A percentile compares a stretch with the other conserved stretches of the same genome.
Conservation (phyloP, 352 stramenopile species). For the Phytophthora kernoviae region DNA sequence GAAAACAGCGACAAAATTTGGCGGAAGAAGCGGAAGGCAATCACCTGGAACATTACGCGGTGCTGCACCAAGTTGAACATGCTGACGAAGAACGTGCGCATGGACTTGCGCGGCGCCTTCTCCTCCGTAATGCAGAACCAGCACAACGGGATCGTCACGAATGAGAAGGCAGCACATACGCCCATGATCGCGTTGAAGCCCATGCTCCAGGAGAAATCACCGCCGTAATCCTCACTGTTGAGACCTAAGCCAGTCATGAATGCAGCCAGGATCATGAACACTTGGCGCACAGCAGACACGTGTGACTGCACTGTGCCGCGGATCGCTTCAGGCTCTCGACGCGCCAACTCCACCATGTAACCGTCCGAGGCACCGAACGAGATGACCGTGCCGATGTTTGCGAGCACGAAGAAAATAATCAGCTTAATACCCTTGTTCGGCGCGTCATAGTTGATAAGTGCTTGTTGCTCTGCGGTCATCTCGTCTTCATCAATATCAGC, state of each 20-base stretch:
- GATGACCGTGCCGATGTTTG: conserved; percentile 78
- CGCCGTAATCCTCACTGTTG: conserved; percentile 53
- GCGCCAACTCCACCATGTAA: conserved; percentile 59
- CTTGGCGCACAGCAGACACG: conserved; percentile 38
- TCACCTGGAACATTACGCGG: conserved; percentile 59
- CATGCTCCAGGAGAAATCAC: conserved; percentile 55
- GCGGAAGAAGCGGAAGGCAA: conserved; percentile 58
- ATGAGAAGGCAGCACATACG: conserved; percentile 38
- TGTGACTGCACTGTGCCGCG: conserved; percentile 53
- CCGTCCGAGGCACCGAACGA: conserved; percentile 74
- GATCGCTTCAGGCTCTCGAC: conserved; percentile 47
- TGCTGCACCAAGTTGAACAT: conserved; percentile 53
- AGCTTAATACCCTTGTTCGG: conserved; percentile 48
- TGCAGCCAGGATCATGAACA: conserved; percentile 40
- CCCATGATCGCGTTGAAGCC: conserved; percentile 62
- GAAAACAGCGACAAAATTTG: conserved; percentile 53
- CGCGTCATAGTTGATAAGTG: conserved; percentile 46
- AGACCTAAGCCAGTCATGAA: conserved; percentile 55
- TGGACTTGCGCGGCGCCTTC: conserved; percentile 33
- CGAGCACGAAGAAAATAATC: conserved; percentile 70
- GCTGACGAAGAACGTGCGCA: conserved; percentile 38
- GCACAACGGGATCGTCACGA: conserved; percentile 44
- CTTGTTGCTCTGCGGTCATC: conserved; percentile 36
- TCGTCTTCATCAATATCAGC: conserved; percentile 29
- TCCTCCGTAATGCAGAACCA: conserved; percentile 56